phyloP scores from a whole-genome alignment of 768 basidiomycete species.

The Amanita molliuscula region DNA sequence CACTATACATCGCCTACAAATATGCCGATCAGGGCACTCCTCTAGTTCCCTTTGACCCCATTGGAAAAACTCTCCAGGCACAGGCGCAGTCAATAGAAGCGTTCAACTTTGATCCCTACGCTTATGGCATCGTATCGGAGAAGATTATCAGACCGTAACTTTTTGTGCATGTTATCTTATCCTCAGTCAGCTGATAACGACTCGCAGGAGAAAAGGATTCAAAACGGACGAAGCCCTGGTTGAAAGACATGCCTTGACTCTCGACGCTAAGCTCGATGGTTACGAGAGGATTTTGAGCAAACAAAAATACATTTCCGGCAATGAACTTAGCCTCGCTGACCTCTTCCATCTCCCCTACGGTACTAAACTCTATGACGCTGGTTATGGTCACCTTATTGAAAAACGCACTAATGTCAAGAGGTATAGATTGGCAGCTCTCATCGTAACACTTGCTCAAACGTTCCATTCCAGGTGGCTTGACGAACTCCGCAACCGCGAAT shows the following conservation, averaged over 20 bases:
- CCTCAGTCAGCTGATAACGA: conserved; percentile 30
- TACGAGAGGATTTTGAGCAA: conserved; percentile 50
- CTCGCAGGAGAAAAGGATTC: conserved; percentile 21
- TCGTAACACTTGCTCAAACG: neutral
- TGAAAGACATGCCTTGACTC: conserved; percentile 14
- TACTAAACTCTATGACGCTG: conserved; percentile 10
- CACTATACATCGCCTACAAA: conserved; percentile 39
- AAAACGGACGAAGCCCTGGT: conserved; percentile 21
- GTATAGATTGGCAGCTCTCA: conserved; percentile 15
- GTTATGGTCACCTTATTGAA: conserved; percentile 18
- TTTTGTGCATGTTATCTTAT: neutral
- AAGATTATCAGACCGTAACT: conserved; percentile 39
- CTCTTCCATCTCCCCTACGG: conserved; percentile 44
- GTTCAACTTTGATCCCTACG: conserved; percentile 43
- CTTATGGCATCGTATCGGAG: conserved; percentile 31
- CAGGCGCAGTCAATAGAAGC: conserved; percentile 43
- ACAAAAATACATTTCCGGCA: conserved; percentile 41
- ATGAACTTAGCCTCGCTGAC: conserved; percentile 49
- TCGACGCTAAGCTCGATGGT: conserved; percentile 34
- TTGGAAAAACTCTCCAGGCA: conserved; percentile 26
- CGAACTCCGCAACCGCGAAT: neutral
- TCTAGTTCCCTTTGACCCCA: conserved; percentile 25
- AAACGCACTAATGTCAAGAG: conserved; percentile 33
- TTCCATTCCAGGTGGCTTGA: neutral
- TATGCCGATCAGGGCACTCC: conserved; percentile 29